A percentile compares a stretch with the other conserved stretches of the same genome.
Conservation (phyloP, 345 rosid genomes). For the Acer campestre region DNA sequence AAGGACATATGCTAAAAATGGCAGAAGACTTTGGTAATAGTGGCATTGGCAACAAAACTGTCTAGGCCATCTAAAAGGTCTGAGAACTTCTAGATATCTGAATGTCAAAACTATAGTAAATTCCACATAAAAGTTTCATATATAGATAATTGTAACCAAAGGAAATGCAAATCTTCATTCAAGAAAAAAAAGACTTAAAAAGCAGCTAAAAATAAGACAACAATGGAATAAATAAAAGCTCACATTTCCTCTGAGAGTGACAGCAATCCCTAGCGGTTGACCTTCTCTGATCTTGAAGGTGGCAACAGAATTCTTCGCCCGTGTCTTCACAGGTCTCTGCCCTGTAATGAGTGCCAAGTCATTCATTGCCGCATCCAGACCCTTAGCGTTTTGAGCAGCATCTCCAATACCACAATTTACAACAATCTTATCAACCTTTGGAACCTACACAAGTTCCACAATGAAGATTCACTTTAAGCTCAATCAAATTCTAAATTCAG, state of each 20-base stretch:
- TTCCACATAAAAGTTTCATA: neutral
- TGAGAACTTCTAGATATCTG: too few species aligned
- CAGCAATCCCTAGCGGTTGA: constrained; percentile 86
- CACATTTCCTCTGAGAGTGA: constrained; percentile 89
- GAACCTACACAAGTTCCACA: constrained; percentile 50
- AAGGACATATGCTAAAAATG: too few species aligned
- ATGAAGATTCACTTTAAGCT: neutral
- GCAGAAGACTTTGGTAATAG: too few species aligned
- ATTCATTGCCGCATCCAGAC: constrained; percentile 81
- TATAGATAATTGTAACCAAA: neutral
- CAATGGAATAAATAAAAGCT: constrained; percentile 29
- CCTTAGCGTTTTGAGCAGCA: constrained; percentile 88
- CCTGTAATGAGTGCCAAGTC: constrained; percentile 84
- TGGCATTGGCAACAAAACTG: too few species aligned
- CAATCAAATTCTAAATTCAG: neutral
- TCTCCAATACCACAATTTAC: constrained; percentile 98
- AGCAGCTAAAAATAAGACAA: neutral
- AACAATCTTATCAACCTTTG: constrained; percentile 78
- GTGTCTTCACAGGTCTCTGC: constrained; percentile 84
- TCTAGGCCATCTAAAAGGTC: too few species aligned
- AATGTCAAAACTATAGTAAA: neutral
- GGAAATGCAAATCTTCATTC: neutral
- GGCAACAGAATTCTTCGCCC: constrained; percentile 76
- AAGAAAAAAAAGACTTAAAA: neutral
- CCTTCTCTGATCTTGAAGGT: constrained; percentile 94